A percentile compares a stretch with the other conserved stretches of the same genome.
Conservation (phyloP, 495 filamentous ascomycete species). For the Echria macrotheca region DNA sequence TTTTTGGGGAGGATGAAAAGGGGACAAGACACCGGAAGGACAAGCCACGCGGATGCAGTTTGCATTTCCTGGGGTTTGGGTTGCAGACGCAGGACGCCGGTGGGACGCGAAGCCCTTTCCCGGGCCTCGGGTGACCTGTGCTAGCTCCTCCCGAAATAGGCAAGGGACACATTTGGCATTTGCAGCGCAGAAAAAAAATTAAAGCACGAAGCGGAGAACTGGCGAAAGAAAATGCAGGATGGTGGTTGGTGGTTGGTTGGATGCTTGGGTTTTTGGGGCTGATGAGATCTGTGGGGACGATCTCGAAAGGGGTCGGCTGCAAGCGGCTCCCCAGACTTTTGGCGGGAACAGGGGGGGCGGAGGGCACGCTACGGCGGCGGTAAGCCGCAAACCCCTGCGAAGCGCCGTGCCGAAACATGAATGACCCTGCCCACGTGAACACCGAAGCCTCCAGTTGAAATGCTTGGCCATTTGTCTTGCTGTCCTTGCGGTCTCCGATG, state of each 20-base stretch:
- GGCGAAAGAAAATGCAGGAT: not conserved
- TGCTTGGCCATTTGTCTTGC: conserved; percentile 1
- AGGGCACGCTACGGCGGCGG: no score
- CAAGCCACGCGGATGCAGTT: not conserved
- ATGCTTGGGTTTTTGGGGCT: not conserved
- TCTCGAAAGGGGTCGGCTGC: conserved; percentile 14
- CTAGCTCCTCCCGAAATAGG: not conserved
- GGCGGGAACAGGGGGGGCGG: conserved; percentile 4
- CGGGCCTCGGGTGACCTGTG: not conserved
- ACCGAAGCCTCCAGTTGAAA: conserved; percentile 8
- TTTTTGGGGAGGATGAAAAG: no score
- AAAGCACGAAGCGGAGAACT: no score
- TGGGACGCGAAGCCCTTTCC: not conserved
- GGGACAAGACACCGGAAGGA: no score
- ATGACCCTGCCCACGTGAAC: conserved; percentile 33
- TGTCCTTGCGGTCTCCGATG: not conserved
- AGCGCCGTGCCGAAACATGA: conserved; percentile 8
- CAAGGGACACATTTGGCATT: no score
- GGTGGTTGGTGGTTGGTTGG: not conserved
- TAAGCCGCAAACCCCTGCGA: not conserved
- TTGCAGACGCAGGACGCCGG: no score
- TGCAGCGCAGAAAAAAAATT: no score
- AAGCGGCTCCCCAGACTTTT: conserved; percentile 23
- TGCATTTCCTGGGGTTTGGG: no score
- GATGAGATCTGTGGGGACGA: conserved; percentile 15